Base-by-base conservation (phyloP, 192 early-diverging fungal species). In the Neocallimastix lanati region DNA sequence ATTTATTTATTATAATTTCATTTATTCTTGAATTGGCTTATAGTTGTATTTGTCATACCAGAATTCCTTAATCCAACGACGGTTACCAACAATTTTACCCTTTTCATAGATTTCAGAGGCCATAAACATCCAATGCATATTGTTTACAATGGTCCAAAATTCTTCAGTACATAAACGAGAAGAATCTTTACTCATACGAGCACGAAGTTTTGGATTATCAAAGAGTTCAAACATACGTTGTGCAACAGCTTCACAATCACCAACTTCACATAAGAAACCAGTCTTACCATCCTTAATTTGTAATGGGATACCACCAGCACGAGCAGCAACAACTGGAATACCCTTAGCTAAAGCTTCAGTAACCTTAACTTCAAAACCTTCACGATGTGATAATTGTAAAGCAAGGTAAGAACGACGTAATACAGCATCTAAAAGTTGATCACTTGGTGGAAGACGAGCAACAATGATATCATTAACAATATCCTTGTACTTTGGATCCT, bases 291-390 rank as follows among this genome's bases (percentile, higher is more conserved):
- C 82, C 77, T 86, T 83, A 77, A 95, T 92, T 83, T 95, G 94
- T 80, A 92, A 89, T 27, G 94, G 94, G 78, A 95, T 95, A 78
- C 94, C 94, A 78, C 91, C 91, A 50, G 88, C 83, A 50, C 83
- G 84, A 80, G 87, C 89, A n/a, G 87, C 90, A 80, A 91, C 83
- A 27, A 91, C 93, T 83, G 82, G 91, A 88, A 87, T 87, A 84
- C 86, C 89, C 83, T 93, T 93, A 27, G 85, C 82, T 77, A 92
- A 82, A 16, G 91, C 86, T 81, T 94, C 93, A 18, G 92, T 94
- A 38, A 94, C 92, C 84, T 93, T 95, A 87, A 94, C 89, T 84
- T 94, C 93, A 78, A 94, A 94, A 36, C 93, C 93, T 87, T 94
- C 93, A 76, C 92, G 88, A 78, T 91, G 91, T 13, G 92, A 93